Evolutionary conservation across 106 monocot species (phyloP).

Genomic region (Amphibolis antarctica): DNA sequence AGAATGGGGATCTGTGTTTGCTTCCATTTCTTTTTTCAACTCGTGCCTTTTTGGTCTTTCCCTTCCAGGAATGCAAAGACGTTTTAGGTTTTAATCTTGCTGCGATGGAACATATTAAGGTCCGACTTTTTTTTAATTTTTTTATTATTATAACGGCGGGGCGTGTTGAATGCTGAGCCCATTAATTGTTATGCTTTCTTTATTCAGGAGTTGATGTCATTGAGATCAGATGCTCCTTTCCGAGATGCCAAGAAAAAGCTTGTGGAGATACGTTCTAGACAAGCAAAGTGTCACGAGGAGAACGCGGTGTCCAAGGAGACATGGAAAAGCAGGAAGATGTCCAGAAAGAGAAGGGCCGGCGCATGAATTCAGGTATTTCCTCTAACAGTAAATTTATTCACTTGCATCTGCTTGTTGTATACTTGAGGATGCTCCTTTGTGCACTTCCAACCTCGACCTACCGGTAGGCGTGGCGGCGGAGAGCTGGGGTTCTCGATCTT

Average conservation of each 20-base stretch:
- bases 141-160: background rate
- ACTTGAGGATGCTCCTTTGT: no score
- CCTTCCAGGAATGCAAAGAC: slow-evolving; percentile 61
- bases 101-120: slow-evolving; percentile 87
- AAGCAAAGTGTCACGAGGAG: slow-evolving; percentile 36
- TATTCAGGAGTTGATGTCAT: slow-evolving; percentile 60
- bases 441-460: no score
- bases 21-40: no score
- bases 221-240: slow-evolving; percentile 86
- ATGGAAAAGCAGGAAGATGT: slow-evolving; percentile 47
- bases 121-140: slow-evolving; percentile 7
- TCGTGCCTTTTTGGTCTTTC: background rate
- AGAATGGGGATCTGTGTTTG: no score
- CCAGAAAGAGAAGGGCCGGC: slow-evolving; percentile 5
- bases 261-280: slow-evolving; percentile 53
- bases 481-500: no score
- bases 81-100: slow-evolving; percentile 77
- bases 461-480: no score
- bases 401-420: no score
- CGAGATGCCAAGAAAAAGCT: slow-evolving; percentile 76
- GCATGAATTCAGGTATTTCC: slow-evolving; percentile 4
- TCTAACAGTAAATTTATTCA: no score
- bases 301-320: slow-evolving; percentile 16
- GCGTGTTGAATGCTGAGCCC: background rate
- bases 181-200: background rate